phyloP scores from a whole-genome alignment of 2,329 filamentous ascomycete species.

The Xylariomycetidae sp. region DNA sequence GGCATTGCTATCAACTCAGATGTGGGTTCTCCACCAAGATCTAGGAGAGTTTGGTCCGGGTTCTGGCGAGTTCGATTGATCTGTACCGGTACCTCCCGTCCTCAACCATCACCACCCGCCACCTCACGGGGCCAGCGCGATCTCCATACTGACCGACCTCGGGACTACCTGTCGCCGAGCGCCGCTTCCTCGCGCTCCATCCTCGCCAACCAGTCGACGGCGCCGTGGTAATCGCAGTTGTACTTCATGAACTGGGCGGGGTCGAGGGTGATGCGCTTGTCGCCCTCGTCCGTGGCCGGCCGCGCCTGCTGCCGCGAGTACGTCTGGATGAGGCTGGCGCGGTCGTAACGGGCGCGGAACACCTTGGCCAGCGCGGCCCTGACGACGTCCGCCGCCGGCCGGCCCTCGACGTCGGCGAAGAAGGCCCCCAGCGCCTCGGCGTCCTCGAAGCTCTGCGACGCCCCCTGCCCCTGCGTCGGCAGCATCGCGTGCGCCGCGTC shows the following conservation, averaged over 20 bases:
- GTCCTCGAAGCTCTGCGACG: constrained; percentile 34
- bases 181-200: neutral
- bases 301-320: constrained; percentile 35
- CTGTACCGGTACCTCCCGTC: too few species aligned
- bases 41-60: too few species aligned
- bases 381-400: constrained; percentile 15
- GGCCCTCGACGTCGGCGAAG: constrained; percentile 14
- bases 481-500: constrained; percentile 18
- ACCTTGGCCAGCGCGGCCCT: constrained; percentile 11
- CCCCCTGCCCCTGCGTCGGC: constrained; percentile 35
- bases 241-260: constrained; percentile 35
- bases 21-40: too few species aligned
- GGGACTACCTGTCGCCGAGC: neutral
- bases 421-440: constrained; percentile 29
- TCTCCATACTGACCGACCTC: too few species aligned
- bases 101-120: too few species aligned
- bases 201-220: constrained; percentile 23
- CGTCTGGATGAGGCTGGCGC: constrained; percentile 33
- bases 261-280: constrained; percentile 27
- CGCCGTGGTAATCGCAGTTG: constrained; percentile 31
- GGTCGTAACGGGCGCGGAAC: constrained; percentile 26
- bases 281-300: constrained; percentile 28
- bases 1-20: too few species aligned
- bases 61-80: too few species aligned
- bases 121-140: too few species aligned